Evolutionary conservation across 75 land plant genomes (phyloP), one percentile per base, ranked within the genome.

Genomic region (Selaginella moellendorffii): DNA sequence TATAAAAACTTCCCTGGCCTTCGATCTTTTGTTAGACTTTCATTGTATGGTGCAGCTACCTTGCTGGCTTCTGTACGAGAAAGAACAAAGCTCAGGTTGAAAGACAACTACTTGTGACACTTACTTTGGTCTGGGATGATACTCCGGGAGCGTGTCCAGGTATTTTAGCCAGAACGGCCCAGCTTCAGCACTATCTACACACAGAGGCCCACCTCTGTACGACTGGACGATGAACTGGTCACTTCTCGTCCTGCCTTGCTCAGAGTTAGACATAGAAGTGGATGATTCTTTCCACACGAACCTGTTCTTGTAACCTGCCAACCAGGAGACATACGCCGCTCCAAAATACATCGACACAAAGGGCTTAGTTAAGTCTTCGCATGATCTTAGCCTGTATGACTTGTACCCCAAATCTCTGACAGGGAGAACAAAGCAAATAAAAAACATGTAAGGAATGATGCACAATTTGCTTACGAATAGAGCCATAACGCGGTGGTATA

Each of bases 271-370:
- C 46, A 36, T 5, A 36, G 46, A 36, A 36, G 10, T 36, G 46
- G 14, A 20, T 1, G 26, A 26, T 19, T 5, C 24, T 0, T 62
- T 1, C 19, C 1, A 21, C 18, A 70, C 74, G 58, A 67, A 93
- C 98, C 90, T 80, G 54, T 85, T 87, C 68, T 80, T 85, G 72
- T 88, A 88, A 56, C 78, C 75, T 63, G 95, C 79, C 52, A 88
- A 65, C 90, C 90, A 93, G 18, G 71, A 69, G 54, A 83, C 68
- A 68, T 93, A 93, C 26, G 96, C 86, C 20, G 87, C 90, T 65
- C 83, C 98, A 71, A 85, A 93, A 72, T 93, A 93, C 90, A 88
- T 88, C 12, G 98, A 86, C 26, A 80, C 71, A 69, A 93, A 88
- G 28, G 98, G 98, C 23, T 77, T 88, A 42, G 73, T 78, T 18